These are phyloP conservation scores for Peronospora destructor DNA, from an alignment of 352 stramenopile species.

Conservation along the genomic window DNA sequence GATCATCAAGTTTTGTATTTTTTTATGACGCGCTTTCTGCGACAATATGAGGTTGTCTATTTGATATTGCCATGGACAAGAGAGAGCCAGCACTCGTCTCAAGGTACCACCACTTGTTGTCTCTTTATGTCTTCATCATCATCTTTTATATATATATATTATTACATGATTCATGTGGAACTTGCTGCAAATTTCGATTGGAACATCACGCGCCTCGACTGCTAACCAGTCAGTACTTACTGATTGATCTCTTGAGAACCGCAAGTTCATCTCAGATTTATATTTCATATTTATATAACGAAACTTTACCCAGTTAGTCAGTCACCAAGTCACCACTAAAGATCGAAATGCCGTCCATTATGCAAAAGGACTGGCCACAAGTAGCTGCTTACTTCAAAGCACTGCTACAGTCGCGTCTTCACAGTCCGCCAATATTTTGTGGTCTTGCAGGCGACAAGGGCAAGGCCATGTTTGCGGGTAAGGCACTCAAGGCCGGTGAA, in stretches of 20 bases:
- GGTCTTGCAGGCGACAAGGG: constrained; percentile 50
- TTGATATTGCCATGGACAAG: too few species aligned
- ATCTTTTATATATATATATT: too few species aligned
- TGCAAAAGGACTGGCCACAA: constrained; percentile 2
- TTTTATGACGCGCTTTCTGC: too few species aligned
- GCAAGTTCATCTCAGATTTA: too few species aligned
- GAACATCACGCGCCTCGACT: neutral
- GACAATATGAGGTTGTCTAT: too few species aligned
- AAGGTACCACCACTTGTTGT: too few species aligned
- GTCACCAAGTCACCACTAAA: neutral
- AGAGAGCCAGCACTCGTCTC: too few species aligned
- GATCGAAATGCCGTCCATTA: neutral
- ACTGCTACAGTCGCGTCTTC: constrained; percentile 45
- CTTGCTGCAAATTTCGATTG: neutral
- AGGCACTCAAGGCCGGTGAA: constrained; percentile 50
- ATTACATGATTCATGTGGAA: neutral
- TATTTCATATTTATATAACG: too few species aligned
- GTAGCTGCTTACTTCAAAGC: constrained; percentile 60
- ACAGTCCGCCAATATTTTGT: constrained; percentile 47
- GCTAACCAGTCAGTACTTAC: neutral
- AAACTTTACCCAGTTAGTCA: neutral
- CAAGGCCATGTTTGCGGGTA: constrained; percentile 64
- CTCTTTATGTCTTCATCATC: too few species aligned
- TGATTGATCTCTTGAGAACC: too few species aligned
- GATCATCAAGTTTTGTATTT: too few species aligned